These are phyloP conservation scores for Chytriomyces hyalinus DNA, from an alignment of 192 early-diverging fungal genomes.

Conservation along the genomic window DNA sequence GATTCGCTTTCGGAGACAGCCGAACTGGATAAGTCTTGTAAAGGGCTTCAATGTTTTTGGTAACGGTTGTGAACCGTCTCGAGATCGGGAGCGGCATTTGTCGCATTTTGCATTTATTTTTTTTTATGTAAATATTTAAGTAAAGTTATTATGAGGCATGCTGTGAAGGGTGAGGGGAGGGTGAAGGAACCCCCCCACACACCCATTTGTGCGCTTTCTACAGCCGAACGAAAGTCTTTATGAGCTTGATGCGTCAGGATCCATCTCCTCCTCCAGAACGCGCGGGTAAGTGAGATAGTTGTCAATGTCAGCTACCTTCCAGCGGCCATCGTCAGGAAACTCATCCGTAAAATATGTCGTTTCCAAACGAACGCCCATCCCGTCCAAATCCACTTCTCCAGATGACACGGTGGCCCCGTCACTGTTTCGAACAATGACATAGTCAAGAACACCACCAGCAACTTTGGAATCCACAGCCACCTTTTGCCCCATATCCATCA, in stretches of 20 bases:
- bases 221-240: too few relatives aligned
- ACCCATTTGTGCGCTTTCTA: too few relatives aligned
- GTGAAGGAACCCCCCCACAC: too few relatives aligned
- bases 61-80: too few relatives aligned
- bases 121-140: too few relatives aligned
- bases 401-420: slow-evolving; percentile 3
- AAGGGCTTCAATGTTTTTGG: too few relatives aligned
- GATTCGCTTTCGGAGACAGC: too few relatives aligned
- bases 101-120: too few relatives aligned
- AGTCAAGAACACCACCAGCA: neutral
- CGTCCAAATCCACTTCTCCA: slow-evolving; percentile 21
- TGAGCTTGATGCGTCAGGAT: neutral
- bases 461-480: slow-evolving; percentile 14
- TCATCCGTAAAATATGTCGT: slow-evolving; percentile 6
- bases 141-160: too few relatives aligned
- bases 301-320: slow-evolving; percentile 28
- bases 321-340: slow-evolving; percentile 16
- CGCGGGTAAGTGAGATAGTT: slow-evolving; percentile 9
- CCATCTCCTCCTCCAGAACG: slow-evolving; percentile 21
- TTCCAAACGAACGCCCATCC: slow-evolving; percentile 24
- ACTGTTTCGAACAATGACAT: neutral
- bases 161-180: too few relatives aligned
- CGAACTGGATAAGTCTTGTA: too few relatives aligned
- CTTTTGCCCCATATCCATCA: neutral
- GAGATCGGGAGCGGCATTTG: too few relatives aligned